phyloP scores from a whole-genome alignment of 192 early-diverging fungal species.

The Coemansia aciculifera region DNA sequence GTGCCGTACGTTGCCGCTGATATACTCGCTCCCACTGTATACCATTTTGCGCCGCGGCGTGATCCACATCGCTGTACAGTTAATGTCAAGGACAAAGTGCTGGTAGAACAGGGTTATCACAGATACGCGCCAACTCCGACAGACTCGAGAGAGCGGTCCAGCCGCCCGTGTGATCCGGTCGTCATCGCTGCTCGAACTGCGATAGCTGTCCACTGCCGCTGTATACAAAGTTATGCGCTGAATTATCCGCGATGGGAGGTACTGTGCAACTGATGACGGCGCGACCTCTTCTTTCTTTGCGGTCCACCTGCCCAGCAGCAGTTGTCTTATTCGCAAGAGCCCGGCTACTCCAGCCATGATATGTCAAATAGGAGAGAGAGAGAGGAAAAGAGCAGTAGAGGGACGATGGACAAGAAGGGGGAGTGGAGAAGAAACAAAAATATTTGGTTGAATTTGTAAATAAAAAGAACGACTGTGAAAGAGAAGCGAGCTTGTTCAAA shows the following conservation, averaged over 20 bases:
- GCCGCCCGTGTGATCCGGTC: constrained; percentile 27
- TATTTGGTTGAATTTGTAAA: background rate
- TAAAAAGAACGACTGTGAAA: background rate
- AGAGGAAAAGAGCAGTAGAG: background rate
- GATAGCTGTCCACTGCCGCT: constrained; percentile 16
- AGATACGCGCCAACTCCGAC: constrained; percentile 42
- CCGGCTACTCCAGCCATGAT: constrained; percentile 10
- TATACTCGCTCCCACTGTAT: constrained; percentile 14
- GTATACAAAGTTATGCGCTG: constrained; percentile 39
- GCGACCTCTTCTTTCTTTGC: background rate
- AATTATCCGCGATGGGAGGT: constrained; percentile 40
- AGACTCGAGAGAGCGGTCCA: constrained; percentile 25
- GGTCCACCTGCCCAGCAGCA: constrained; percentile 1
- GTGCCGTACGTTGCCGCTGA: constrained; percentile 26
- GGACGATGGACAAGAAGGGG: background rate
- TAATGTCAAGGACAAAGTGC: constrained; percentile 40
- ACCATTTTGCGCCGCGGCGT: constrained; percentile 31
- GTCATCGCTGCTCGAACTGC: constrained; percentile 12
- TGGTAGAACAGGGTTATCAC: constrained; percentile 34
- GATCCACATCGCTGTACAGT: constrained; percentile 35
- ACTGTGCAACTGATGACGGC: constrained; percentile 21
- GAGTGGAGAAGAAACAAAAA: background rate
- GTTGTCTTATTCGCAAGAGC: constrained; percentile 14
- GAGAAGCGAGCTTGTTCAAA: background rate
- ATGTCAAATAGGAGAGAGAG: background rate